Evolutionary conservation across 225 moss, liverwort and hornwort genomes (phyloP).

Genomic region (Marchantia paleacea): DNA sequence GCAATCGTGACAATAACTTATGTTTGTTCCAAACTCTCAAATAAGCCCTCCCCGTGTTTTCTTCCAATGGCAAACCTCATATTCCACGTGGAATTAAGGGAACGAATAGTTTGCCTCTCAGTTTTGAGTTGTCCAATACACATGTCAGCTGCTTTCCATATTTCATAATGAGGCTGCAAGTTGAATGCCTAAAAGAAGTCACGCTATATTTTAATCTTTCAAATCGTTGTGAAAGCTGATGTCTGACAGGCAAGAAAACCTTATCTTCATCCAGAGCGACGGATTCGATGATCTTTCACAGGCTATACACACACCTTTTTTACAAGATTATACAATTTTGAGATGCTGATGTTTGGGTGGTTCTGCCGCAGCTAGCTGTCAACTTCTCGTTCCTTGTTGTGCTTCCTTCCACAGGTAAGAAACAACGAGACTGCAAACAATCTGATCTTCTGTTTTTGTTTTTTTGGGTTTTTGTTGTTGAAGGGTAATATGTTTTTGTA

Average conservation of each 20-base stretch:
- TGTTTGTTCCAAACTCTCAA: slow-evolving; percentile 43
- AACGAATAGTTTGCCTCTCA: background rate
- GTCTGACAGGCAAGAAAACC: background rate
- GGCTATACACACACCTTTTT: background rate
- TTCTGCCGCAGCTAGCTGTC: slow-evolving; percentile 59
- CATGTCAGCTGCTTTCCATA: no score
- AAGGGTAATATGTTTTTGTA: background rate
- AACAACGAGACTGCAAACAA: background rate
- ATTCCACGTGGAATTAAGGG: background rate
- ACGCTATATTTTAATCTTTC: background rate
- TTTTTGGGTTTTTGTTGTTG: no score
- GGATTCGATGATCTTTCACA: background rate
- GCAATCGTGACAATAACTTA: slow-evolving; percentile 58
- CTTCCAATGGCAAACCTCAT: background rate
- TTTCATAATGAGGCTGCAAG: background rate
- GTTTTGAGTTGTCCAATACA: background rate
- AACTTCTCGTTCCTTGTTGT: slow-evolving; percentile 72
- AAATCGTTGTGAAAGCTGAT: background rate
- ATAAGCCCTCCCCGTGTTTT: background rate
- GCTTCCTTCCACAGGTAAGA: slow-evolving; percentile 70
- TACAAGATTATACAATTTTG: background rate
- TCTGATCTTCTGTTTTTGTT: no score
- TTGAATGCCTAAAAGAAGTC: background rate
- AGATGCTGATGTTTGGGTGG: slow-evolving; percentile 9
- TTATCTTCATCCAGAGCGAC: background rate